Conservation (phyloP, 1,284 basidiomycete species). For the Trichosporon ovoides region DNA sequence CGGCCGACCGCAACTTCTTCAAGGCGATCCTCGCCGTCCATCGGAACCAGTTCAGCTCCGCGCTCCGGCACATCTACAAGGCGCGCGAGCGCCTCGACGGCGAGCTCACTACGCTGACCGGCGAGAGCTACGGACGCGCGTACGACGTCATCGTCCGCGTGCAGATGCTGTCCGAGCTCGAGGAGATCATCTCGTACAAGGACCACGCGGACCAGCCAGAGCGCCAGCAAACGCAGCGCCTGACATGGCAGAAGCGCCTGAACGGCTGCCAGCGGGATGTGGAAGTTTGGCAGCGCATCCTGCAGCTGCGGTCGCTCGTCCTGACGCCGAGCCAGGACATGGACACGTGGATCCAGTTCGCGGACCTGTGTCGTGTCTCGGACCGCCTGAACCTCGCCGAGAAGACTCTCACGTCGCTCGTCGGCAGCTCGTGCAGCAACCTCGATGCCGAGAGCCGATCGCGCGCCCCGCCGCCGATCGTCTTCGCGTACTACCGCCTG, state of each 20-base stretch:
- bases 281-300: conserved; percentile 98
- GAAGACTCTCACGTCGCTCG: conserved; percentile 90
- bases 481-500: conserved; percentile 94
- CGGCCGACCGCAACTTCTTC: conserved; percentile 93
- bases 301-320: conserved; percentile 93
- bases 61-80: conserved; percentile 82
- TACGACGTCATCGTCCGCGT: conserved; percentile 96
- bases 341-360: conserved; percentile 95
- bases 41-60: conserved; percentile 90
- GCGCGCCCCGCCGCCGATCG: conserved; percentile 88
- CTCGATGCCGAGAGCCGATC: conserved; percentile 51
- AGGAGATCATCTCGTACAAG: conserved; percentile 97
- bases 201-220: conserved; percentile 92
- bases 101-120: conserved; percentile 85
- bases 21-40: conserved; percentile 93
- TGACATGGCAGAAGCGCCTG: conserved; percentile 89
- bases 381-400: conserved; percentile 85
- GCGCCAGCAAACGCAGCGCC: conserved; percentile 74
- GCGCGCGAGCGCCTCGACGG: conserved; percentile 89
- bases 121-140: conserved; percentile 92
- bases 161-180: conserved; percentile 96
- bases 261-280: conserved; percentile 98
- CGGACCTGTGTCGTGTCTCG: conserved; percentile 78
- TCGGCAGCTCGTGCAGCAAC: conserved; percentile 56
- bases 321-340: conserved; percentile 91